phyloP scores from a whole-genome alignment of 2,329 filamentous ascomycete genomes.

The Diaporthe ampelina region DNA sequence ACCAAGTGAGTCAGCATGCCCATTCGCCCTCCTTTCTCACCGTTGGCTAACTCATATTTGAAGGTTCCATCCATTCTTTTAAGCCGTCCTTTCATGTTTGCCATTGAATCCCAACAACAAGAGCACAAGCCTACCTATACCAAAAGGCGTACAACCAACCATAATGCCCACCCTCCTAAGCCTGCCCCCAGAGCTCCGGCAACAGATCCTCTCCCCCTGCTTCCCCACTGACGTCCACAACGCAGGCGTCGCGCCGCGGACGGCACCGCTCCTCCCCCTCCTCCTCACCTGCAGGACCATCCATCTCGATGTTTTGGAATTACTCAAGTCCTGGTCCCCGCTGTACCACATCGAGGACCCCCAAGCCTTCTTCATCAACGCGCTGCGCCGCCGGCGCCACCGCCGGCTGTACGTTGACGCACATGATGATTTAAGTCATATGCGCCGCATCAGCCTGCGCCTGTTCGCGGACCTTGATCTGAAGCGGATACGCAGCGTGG shows the following conservation, averaged over 20 bases:
- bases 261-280: background rate
- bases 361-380: background rate
- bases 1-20: conserved; percentile 15
- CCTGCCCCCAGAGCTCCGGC: conserved; percentile 27
- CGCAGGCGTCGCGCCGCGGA: background rate
- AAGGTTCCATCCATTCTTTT: background rate
- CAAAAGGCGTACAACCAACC: background rate
- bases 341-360: conserved; percentile 18
- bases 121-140: background rate
- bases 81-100: background rate
- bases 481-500: background rate
- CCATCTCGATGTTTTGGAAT: background rate
- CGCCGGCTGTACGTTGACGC: background rate
- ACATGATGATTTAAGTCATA: background rate
- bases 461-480: conserved; percentile 13
- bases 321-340: background rate
- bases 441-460: conserved; percentile 15
- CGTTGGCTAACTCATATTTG: too few species aligned
- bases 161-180: background rate
- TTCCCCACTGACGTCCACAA: conserved; percentile 18
- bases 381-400: background rate
- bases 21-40: background rate
- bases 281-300: conserved; percentile 22
- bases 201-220: conserved; percentile 8
- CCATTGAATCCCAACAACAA: background rate